phyloP scores from a whole-genome alignment of 495 filamentous ascomycete species.

The Recurvomyces mirabilis region DNA sequence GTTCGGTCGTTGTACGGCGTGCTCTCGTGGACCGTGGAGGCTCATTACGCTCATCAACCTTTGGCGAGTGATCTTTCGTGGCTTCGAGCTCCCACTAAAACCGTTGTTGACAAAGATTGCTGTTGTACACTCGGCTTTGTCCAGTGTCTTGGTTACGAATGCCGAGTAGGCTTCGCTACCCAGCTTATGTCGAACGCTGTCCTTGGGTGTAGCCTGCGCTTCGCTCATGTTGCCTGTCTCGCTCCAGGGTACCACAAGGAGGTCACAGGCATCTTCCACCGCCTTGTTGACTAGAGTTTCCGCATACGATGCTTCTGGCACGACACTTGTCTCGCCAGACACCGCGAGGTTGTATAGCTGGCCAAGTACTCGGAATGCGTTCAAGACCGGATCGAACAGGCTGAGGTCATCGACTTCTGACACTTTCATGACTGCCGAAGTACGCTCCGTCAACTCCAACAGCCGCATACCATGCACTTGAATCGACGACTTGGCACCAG shows the following conservation, averaged over 20 bases:
- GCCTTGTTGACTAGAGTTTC: slow-evolving; percentile 61
- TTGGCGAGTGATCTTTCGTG: slow-evolving; percentile 35
- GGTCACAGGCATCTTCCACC: slow-evolving; percentile 56
- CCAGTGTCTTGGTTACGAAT: slow-evolving; percentile 49
- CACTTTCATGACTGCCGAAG: slow-evolving; percentile 90
- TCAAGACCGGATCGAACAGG: slow-evolving; percentile 75
- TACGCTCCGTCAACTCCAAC: slow-evolving; percentile 81
- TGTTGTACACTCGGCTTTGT: slow-evolving; percentile 50
- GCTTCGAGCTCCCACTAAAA: slow-evolving; percentile 42
- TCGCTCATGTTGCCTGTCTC: slow-evolving; percentile 69
- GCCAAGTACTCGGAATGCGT: slow-evolving; percentile 81
- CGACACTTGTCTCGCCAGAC: slow-evolving; percentile 65
- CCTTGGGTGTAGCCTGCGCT: slow-evolving; percentile 28
- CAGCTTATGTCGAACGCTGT: slow-evolving; percentile 31
- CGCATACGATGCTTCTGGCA: slow-evolving; percentile 66
- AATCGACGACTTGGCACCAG: slow-evolving; percentile 39
- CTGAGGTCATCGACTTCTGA: slow-evolving; percentile 69
- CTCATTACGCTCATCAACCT: slow-evolving; percentile 48
- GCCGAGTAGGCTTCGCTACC: slow-evolving; percentile 20
- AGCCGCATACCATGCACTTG: slow-evolving; percentile 80
- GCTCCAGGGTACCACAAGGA: slow-evolving; percentile 85
- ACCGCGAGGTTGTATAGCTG: slow-evolving; percentile 75
- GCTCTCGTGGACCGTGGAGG: slow-evolving; percentile 36
- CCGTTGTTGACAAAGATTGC: slow-evolving; percentile 78
- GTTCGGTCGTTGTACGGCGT: slow-evolving; percentile 34